phyloP scores from a whole-genome alignment of 345 rosid species.

The Eucalyptus grandis region DNA sequence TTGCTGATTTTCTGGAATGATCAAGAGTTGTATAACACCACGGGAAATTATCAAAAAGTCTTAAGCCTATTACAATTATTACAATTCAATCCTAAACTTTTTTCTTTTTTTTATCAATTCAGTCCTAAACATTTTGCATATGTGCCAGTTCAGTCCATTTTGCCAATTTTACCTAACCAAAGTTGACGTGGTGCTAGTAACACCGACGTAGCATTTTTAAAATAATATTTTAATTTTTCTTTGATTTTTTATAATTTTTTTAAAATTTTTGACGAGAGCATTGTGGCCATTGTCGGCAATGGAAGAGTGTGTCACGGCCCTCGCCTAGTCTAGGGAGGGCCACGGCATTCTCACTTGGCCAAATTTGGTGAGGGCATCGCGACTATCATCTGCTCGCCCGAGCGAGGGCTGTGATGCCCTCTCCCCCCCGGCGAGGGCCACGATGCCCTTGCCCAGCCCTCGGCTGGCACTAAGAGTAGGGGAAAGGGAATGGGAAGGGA shows the following conservation, averaged over 20 bases:
- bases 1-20: too few species aligned
- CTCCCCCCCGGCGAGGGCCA: too few species aligned
- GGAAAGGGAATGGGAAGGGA: too few species aligned
- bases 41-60: accelerated
- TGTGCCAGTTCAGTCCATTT: accelerated
- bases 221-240: too few species aligned
- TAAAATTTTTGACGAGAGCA: too few species aligned
- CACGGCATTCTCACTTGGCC: too few species aligned
- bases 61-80: accelerated
- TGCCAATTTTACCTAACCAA: accelerated
- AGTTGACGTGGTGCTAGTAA: accelerated
- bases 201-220: accelerated
- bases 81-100: accelerated
- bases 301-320: too few species aligned
- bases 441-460: too few species aligned
- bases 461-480: too few species aligned
- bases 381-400: accelerated
- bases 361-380: accelerated
- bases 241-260: too few species aligned
- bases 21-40: too few species aligned
- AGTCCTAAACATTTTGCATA: accelerated
- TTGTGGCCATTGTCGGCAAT: accelerated
- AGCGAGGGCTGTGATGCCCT: accelerated
- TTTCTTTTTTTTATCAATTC: accelerated
- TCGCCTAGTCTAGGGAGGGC: too few species aligned